Evolutionary conservation across 2,329 filamentous ascomycete species (phyloP), one percentile per base, ranked within the genome.

Genomic region (Fusarium piperis): DNA sequence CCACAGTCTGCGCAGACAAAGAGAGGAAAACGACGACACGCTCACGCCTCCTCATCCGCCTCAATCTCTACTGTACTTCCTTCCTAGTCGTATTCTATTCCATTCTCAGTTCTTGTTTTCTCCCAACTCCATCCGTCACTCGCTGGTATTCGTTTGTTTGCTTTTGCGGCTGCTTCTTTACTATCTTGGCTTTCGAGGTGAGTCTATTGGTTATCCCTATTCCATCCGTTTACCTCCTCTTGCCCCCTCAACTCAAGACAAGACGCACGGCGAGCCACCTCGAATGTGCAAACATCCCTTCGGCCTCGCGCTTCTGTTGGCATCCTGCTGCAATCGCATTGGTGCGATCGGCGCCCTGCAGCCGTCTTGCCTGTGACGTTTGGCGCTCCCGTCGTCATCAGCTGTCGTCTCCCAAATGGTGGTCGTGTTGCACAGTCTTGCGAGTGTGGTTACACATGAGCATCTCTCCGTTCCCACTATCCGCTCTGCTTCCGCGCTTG

Each of bases 391-490:
- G 67, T 73, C 64, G 56, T 63, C 64, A 51, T 41, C 59, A 60
- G 48, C 61, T 68, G 64, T 68, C 63, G 72, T 73, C 64, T 65
- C 35, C 36, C 59, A 58, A 64, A 68, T 71, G 62, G 65, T 55
- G 39, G 60, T 61, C 18, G 56, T 32, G 70, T 73, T 62, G 67
- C 61, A 74, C 72, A 66, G 57, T 59, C 65, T n/a, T 72, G 64
- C 63, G 62, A 74, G 64, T 67, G 48, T 67, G 65, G 73, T 76
- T 71, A 71, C 75, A 64, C 74, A 77, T 65, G 68, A 71, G 74
- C 72, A 70, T 65, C 55, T 70, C 64, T 70, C 70, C 71, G 71
- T 53, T 59, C 69, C 68, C 65, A 55, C 66, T 65, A 65, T 70
- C 61, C 64, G 65, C 59, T 68, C 59, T 70, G 53, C 70, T 74